Conservation (phyloP, 164 flowering plant species). For the Santalum album region DNA sequence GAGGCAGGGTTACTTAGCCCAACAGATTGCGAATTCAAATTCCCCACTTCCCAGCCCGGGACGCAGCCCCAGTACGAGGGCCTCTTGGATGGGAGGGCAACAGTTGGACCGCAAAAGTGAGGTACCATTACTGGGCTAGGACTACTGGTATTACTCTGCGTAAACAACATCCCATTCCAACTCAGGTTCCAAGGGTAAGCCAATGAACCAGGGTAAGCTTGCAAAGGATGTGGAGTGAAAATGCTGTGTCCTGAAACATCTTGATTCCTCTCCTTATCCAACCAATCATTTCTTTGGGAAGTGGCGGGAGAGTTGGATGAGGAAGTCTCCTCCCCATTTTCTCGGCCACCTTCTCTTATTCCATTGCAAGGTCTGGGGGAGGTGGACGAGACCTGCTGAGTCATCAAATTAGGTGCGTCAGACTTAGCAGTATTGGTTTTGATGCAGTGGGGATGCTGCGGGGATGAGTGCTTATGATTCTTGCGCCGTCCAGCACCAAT, state of each 20-base stretch:
- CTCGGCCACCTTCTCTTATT: slow-evolving; percentile 17
- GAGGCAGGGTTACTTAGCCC: slow-evolving; percentile 15
- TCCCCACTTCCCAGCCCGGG: slow-evolving; percentile 27
- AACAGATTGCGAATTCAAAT: slow-evolving; percentile 18
- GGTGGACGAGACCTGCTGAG: slow-evolving; percentile 18
- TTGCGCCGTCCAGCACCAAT: slow-evolving; percentile 44
- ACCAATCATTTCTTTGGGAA: slow-evolving; percentile 15
- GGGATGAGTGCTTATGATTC: slow-evolving; percentile 38
- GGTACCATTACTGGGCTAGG: slow-evolving; percentile 18
- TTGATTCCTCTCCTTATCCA: slow-evolving; percentile 14
- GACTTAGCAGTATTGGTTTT: slow-evolving; percentile 16
- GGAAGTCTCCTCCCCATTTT: slow-evolving; percentile 23
- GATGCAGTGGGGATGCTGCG: slow-evolving; percentile 28
- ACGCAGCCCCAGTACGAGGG: slow-evolving; percentile 37
- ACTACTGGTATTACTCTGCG: slow-evolving; percentile 14
- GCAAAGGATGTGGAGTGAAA: slow-evolving; percentile 13
- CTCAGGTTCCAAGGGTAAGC: slow-evolving; percentile 23
- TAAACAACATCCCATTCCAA: slow-evolving; percentile 13
- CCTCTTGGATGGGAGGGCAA: slow-evolving; percentile 28
- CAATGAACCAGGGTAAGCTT: slow-evolving; percentile 27
- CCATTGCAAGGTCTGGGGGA: slow-evolving; percentile 16
- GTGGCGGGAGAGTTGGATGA: slow-evolving; percentile 19
- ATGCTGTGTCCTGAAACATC: slow-evolving; percentile 7
- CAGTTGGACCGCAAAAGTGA: slow-evolving; percentile 22
- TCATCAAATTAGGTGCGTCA: slow-evolving; percentile 18